phyloP scores from a whole-genome alignment of 192 early-diverging fungal species.

The Coemansia sp. region DNA sequence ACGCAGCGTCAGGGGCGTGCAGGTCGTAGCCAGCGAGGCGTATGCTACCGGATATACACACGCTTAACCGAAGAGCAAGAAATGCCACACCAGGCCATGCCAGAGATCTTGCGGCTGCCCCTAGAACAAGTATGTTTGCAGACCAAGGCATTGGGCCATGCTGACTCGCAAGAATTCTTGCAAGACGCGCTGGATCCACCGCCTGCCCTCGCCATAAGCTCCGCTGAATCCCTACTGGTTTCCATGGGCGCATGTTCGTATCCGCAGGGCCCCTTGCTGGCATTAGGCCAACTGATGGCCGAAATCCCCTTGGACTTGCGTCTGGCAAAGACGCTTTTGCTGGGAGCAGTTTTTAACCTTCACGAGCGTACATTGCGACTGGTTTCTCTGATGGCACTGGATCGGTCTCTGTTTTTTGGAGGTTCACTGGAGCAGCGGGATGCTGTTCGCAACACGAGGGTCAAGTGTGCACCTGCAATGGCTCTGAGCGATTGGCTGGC shows the following conservation, averaged over 20 bases:
- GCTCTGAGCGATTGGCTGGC: constrained; percentile 69
- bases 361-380: constrained; percentile 71
- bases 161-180: constrained; percentile 59
- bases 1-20: constrained; percentile 79
- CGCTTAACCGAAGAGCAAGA: constrained; percentile 43
- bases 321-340: constrained; percentile 75
- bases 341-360: constrained; percentile 70
- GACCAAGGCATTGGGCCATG: constrained; percentile 65
- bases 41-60: constrained; percentile 74
- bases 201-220: constrained; percentile 51
- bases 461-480: neutral
- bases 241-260: constrained; percentile 59
- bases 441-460: neutral
- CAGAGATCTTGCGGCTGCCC: constrained; percentile 80
- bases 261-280: constrained; percentile 56
- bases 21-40: constrained; percentile 72
- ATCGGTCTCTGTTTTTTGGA: constrained; percentile 16
- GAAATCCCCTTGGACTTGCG: constrained; percentile 73
- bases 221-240: constrained; percentile 60
- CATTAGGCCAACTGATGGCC: constrained; percentile 68
- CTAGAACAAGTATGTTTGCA: constrained; percentile 79
- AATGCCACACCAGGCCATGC: constrained; percentile 62
- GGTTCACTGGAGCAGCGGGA: neutral
- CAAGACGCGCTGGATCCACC: constrained; percentile 66
- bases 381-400: constrained; percentile 58